Conservation (phyloP, 2,329 filamentous ascomycete species). For the Madurella fahalii region DNA sequence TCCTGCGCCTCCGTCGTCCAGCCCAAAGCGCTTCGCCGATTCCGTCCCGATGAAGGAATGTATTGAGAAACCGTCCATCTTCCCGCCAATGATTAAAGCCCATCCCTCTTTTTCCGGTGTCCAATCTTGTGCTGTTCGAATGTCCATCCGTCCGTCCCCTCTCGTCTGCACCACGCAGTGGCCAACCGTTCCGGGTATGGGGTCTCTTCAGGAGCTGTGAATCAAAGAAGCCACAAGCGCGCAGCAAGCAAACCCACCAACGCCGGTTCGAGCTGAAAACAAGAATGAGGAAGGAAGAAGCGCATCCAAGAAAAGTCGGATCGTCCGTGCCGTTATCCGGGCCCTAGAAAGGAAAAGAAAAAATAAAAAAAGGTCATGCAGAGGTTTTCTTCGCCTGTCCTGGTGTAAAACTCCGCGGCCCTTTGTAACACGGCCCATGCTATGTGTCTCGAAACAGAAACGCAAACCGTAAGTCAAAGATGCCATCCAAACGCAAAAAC, state of each 20-base stretch:
- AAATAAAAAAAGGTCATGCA: neutral
- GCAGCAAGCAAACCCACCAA: slow-evolving; percentile 5
- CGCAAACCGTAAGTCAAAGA: slow-evolving; percentile 7
- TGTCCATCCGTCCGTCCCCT: neutral
- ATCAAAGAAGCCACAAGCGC: neutral
- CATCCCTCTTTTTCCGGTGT: neutral
- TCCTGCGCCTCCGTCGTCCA: neutral
- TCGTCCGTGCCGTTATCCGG: slow-evolving; percentile 11
- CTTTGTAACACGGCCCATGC: neutral
- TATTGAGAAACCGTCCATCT: neutral
- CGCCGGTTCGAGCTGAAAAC: neutral
- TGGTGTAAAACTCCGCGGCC: neutral
- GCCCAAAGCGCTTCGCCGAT: neutral
- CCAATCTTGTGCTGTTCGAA: slow-evolving; percentile 5
- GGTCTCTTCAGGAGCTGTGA: neutral
- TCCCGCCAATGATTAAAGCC: neutral
- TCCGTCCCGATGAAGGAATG: neutral
- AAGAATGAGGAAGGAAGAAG: neutral
- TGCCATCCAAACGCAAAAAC: slow-evolving; percentile 7
- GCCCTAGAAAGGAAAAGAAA: neutral
- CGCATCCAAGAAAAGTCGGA: neutral
- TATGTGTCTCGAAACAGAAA: neutral
- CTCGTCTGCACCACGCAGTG: neutral
- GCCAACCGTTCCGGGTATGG: neutral
- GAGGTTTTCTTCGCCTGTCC: neutral